Percentiles rank a stretch among this genome's conserved stretches.
Evolutionary conservation across 2,329 filamentous ascomycete species (phyloP).

Genomic region (Penicillium sp.): DNA sequence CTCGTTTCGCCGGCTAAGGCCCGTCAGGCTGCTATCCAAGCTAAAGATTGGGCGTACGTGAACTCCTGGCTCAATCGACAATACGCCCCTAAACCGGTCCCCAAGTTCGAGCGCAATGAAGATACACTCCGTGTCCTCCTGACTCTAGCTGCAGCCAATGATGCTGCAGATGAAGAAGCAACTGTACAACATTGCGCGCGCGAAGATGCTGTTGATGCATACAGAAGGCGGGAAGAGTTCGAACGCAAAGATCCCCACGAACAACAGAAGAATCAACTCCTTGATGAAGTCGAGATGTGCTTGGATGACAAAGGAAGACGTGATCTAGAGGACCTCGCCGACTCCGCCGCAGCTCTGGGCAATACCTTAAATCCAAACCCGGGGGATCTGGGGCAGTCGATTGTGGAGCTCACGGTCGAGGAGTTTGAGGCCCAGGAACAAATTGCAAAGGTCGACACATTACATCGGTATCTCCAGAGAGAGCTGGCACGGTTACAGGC

Average conservation of each 20-base stretch:
- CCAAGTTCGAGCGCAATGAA: slow-evolving; percentile 79
- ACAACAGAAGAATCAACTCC: slow-evolving; percentile 42
- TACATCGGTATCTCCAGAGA: slow-evolving; percentile 56
- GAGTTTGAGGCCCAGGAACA: slow-evolving; percentile 56
- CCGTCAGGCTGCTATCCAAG: slow-evolving; percentile 73
- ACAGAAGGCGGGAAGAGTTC: slow-evolving; percentile 30
- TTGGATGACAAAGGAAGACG: slow-evolving; percentile 54
- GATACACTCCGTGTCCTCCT: slow-evolving; percentile 76
- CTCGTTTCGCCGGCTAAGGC: slow-evolving; percentile 62
- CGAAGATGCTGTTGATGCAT: slow-evolving; percentile 35
- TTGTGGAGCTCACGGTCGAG: slow-evolving; percentile 57
- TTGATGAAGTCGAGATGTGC: slow-evolving; percentile 54
- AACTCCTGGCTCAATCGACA: slow-evolving; percentile 77
- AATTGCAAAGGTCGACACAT: slow-evolving; percentile 52
- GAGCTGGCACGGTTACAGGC: slow-evolving; percentile 45
- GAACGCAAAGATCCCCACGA: slow-evolving; percentile 26
- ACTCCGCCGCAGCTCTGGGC: slow-evolving; percentile 52
- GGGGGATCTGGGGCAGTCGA: slow-evolving; percentile 50
- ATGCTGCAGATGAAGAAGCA: slow-evolving; percentile 56
- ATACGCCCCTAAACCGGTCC: slow-evolving; percentile 62
- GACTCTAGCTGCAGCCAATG: slow-evolving; percentile 71
- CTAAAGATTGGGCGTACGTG: slow-evolving; percentile 88
- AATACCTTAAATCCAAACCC: slow-evolving; percentile 49
- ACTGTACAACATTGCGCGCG: slow-evolving; percentile 36
- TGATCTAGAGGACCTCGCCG: slow-evolving; percentile 59